Conservation (phyloP, 768 basidiomycete species). For the Leucocoprinus sp. region DNA sequence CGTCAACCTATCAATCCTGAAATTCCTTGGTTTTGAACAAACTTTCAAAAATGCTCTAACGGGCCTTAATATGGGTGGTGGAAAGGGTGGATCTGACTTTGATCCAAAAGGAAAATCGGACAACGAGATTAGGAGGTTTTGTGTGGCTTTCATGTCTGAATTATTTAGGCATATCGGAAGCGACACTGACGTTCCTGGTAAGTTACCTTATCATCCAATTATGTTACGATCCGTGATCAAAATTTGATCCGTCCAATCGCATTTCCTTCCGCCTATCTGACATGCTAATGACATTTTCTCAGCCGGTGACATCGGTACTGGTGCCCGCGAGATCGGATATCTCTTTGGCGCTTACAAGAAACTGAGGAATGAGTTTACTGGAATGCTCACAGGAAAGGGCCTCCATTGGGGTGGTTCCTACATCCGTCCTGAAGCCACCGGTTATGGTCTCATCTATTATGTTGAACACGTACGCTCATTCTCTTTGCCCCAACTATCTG, state of each 20-base stretch:
- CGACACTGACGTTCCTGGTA: conserved; percentile 67
- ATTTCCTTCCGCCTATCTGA: not conserved
- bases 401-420: conserved; percentile 60
- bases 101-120: conserved; percentile 79
- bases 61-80: conserved; percentile 70
- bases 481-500: not conserved
- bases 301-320: conserved; percentile 69
- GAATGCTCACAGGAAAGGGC: conserved; percentile 68
- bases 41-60: conserved; percentile 78
- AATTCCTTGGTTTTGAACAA: conserved; percentile 80
- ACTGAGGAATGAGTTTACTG: conserved; percentile 60
- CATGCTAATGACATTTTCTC: not conserved
- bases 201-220: conserved; percentile 13
- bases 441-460: conserved; percentile 72
- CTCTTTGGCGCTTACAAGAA: conserved; percentile 76
- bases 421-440: conserved; percentile 69
- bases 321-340: conserved; percentile 69
- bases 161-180: conserved; percentile 64
- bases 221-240: too few species aligned
- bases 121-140: conserved; percentile 66
- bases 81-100: conserved; percentile 75
- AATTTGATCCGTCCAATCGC: too few species aligned
- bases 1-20: conserved; percentile 76
- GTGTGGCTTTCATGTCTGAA: conserved; percentile 65
- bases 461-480: conserved; percentile 50